Conservation (phyloP, 306 rosid genomes). For the Ceratonia siliqua region DNA sequence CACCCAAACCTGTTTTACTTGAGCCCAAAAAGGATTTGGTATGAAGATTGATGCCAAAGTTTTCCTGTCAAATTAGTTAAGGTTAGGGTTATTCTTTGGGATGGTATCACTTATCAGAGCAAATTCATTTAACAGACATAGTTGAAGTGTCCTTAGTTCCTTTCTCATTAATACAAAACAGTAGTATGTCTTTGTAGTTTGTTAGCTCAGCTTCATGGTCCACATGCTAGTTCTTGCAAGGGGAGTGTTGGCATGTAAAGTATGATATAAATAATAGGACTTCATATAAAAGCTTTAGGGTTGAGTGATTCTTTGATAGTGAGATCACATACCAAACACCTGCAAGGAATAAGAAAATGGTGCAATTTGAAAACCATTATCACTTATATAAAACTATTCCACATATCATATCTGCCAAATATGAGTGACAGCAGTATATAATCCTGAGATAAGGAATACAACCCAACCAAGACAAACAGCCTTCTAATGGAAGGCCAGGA, state of each 20-base stretch:
- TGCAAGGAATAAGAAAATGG: slow-evolving; percentile 1
- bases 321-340: neutral
- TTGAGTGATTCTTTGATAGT: neutral
- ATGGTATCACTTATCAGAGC: neutral
- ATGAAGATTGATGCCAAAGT: slow-evolving; percentile 4
- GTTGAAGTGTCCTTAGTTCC: neutral
- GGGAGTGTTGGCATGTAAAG: slow-evolving; percentile 9
- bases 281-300: slow-evolving; percentile 3
- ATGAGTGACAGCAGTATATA: too few relatives aligned
- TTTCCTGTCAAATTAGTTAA: slow-evolving; percentile 2
- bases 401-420: slow-evolving; percentile 4
- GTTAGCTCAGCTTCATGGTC: neutral
- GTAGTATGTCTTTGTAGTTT: neutral
- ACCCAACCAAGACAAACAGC: slow-evolving; percentile 7
- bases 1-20: neutral
- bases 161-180: neutral
- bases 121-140: neutral
- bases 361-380: slow-evolving; percentile 2
- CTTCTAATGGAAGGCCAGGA: neutral
- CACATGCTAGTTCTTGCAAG: slow-evolving; percentile 7
- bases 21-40: too few relatives aligned
- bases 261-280: neutral
- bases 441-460: neutral
- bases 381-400: neutral
- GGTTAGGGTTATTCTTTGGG: neutral